Evolutionary conservation across 495 filamentous ascomycete genomes (phyloP).

Genomic region (Penicillium longicatenatum): DNA sequence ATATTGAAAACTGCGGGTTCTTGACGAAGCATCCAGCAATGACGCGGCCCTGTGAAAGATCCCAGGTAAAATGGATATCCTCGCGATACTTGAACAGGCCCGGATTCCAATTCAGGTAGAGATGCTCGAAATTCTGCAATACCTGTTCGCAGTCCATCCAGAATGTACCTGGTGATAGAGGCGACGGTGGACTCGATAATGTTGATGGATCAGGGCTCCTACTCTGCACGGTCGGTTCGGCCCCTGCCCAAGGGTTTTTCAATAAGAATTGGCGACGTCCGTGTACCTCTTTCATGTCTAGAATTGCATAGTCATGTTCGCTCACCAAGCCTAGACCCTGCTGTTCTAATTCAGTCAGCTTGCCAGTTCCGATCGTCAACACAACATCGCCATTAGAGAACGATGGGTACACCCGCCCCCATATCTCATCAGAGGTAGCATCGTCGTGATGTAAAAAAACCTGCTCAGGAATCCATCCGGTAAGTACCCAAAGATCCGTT

Average conservation of each 20-base stretch:
- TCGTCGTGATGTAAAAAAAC: constrained; percentile 86
- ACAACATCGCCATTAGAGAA: constrained; percentile 82
- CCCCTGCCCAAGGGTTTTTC: constrained; percentile 96
- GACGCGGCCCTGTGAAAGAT: constrained; percentile 60
- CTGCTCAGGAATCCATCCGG: constrained; percentile 97
- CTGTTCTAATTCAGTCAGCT: constrained; percentile 71
- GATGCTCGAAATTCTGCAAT: constrained; percentile 86
- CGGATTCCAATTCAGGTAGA: constrained; percentile 98
- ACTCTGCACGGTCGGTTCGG: constrained; percentile 34
- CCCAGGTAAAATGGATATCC: constrained; percentile 90
- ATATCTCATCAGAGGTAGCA: constrained; percentile 69
- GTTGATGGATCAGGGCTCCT: constrained; percentile 12
- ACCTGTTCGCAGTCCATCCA: constrained; percentile 89
- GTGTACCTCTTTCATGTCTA: constrained; percentile 71
- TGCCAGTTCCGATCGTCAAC: constrained; percentile 87
- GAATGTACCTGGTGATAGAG: constrained; percentile 68
- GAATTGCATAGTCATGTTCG: constrained; percentile 92
- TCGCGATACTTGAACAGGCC: constrained; percentile 76
- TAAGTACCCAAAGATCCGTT: constrained; percentile 87
- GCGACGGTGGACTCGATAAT: constrained; percentile 14
- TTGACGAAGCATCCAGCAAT: constrained; percentile 64
- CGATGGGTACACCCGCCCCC: constrained; percentile 72
- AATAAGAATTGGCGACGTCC: constrained; percentile 70
- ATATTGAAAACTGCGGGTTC: constrained; percentile 82
- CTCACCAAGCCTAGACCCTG: constrained; percentile 76